Evolutionary conservation across 495 filamentous ascomycete genomes (phyloP).

Genomic region (Hyaloscypha bicolor): DNA sequence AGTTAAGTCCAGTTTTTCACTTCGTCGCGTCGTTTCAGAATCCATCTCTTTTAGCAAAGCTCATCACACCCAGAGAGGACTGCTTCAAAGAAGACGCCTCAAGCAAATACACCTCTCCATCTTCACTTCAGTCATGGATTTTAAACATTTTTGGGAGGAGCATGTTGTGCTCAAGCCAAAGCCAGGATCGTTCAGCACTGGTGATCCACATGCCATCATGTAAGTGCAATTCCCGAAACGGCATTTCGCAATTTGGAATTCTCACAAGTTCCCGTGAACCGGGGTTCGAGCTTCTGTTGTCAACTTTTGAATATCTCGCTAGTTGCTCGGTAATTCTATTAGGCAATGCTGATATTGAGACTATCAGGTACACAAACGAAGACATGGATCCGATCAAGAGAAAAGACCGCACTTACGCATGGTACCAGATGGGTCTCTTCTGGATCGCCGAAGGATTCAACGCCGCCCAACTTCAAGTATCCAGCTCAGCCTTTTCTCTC

Average conservation of each 20-base stretch:
- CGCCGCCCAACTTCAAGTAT: slow-evolving; percentile 2
- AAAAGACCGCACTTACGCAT: slow-evolving; percentile 1
- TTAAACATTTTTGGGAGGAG: neutral
- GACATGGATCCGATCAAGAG: slow-evolving; percentile 3
- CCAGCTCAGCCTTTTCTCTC: slow-evolving; percentile 5
- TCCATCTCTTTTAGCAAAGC: no score
- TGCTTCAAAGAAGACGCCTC: neutral
- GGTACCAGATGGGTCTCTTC: slow-evolving; percentile 2
- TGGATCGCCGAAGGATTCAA: slow-evolving; percentile 5
- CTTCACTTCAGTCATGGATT: neutral
- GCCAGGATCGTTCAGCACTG: neutral
- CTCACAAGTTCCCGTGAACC: no score
- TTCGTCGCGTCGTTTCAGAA: no score
- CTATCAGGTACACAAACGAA: slow-evolving; percentile 1
- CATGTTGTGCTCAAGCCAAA: neutral
- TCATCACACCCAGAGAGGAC: neutral
- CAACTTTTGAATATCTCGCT: no score
- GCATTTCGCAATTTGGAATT: no score
- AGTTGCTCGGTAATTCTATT: no score
- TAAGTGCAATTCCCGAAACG: no score
- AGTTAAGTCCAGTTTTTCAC: no score
- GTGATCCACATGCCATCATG: neutral
- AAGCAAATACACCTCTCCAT: no score
- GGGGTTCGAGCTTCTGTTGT: no score
- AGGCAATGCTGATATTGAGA: no score